These are phyloP conservation scores for Spiraea crenata DNA, from an alignment of 331 rosid species.

Conservation along the genomic window DNA sequence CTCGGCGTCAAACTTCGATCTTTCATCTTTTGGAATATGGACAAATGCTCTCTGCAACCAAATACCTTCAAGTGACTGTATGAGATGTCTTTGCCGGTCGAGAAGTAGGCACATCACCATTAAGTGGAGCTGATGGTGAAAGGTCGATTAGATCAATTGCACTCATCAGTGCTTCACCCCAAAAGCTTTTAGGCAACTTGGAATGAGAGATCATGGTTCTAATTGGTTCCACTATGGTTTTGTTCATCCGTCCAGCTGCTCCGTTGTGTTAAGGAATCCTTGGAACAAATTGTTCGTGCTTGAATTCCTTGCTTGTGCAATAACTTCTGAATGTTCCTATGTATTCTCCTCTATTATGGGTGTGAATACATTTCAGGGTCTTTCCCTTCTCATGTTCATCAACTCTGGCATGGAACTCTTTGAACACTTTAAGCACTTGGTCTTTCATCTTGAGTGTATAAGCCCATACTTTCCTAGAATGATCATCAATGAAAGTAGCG, in stretches of 20 bases:
- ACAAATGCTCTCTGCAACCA: constrained; percentile 8
- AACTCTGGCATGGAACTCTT: background rate
- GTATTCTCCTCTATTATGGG: background rate
- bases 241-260: background rate
- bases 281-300: background rate
- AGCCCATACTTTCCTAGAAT: background rate
- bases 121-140: background rate
- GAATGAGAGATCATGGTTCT: constrained; percentile 1
- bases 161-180: background rate
- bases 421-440: background rate
- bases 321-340: background rate
- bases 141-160: background rate
- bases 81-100: background rate
- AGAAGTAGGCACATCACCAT: background rate
- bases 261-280: background rate
- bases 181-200: background rate
- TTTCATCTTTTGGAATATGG: too few relatives aligned
- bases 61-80: constrained; percentile 5
- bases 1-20: too few relatives aligned
- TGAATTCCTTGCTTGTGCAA: background rate
- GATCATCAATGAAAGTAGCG: background rate
- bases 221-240: background rate
- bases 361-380: background rate
- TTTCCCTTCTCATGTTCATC: background rate
- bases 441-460: background rate